These are phyloP conservation scores for Agrostemma githago DNA, from an alignment of 148 eudicot genomes.

Conservation along the genomic window DNA sequence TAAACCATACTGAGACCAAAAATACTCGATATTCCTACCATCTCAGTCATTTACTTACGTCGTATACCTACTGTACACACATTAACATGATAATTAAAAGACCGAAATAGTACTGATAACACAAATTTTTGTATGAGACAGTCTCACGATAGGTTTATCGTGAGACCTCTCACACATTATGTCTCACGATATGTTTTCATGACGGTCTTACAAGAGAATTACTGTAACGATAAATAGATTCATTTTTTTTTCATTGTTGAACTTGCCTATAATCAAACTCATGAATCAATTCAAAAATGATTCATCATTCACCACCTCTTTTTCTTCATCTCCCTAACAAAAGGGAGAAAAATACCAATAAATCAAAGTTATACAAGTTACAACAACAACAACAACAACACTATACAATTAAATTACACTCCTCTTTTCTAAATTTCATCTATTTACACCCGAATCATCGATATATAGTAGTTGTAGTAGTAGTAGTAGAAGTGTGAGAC, in stretches of 20 bases:
- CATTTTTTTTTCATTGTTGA: neutral
- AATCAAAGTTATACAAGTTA: neutral
- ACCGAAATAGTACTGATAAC: no score
- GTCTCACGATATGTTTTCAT: no score
- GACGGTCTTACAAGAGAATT: no score
- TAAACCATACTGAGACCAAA: no score
- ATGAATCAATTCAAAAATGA: constrained; percentile 23
- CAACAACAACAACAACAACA: constrained; percentile 26
- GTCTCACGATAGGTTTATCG: no score
- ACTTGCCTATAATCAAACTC: constrained; percentile 19
- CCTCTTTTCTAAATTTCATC: constrained; percentile 28
- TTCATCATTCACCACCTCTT: neutral
- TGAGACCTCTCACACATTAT: no score
- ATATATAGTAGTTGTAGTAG: neutral
- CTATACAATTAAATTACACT: constrained; percentile 52
- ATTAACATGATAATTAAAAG: no score
- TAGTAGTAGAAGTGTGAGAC: neutral
- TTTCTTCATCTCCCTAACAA: constrained; percentile 15
- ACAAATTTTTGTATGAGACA: no score
- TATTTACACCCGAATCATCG: constrained; percentile 27
- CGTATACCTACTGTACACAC: no score
- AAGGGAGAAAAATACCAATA: constrained; percentile 7
- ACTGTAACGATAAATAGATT: neutral
- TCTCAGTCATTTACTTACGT: no score
- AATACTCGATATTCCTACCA: no score